These are phyloP conservation scores for Amaranthus tricolor DNA, from an alignment of 179 eudicot genomes.

Conservation along the genomic window DNA sequence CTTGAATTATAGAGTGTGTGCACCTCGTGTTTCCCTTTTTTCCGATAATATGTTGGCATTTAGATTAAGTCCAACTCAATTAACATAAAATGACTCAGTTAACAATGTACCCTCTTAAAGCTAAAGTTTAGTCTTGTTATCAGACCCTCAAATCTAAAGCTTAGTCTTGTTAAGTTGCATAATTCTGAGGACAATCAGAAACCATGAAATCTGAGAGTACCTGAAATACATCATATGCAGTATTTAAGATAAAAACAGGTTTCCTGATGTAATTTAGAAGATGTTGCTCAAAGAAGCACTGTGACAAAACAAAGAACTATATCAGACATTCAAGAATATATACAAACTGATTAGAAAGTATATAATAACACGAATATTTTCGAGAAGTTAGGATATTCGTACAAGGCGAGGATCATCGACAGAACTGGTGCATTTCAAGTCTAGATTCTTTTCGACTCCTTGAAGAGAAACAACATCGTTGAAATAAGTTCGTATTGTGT, in stretches of 20 bases:
- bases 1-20: too few species aligned
- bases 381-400: conserved; percentile 18
- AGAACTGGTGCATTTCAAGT: conserved; percentile 59
- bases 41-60: too few species aligned
- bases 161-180: too few species aligned
- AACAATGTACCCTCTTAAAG: too few species aligned
- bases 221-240: conserved; percentile 94
- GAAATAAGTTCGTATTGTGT: conserved; percentile 55
- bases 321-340: conserved; percentile 1
- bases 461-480: conserved; percentile 58
- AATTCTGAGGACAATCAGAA: too few species aligned
- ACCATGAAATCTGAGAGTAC: conserved; percentile 31
- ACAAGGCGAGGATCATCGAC: conserved; percentile 50
- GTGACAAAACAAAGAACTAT: conserved; percentile 19
- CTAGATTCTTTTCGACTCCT: conserved; percentile 66
- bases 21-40: too few species aligned
- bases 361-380: neutral
- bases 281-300: conserved; percentile 95
- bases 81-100: too few species aligned
- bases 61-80: too few species aligned
- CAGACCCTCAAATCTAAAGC: too few species aligned
- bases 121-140: too few species aligned
- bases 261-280: conserved; percentile 57
- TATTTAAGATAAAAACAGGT: conserved; percentile 76
- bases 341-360: neutral